These are phyloP conservation scores for Draba incana DNA, from an alignment of 345 rosid genomes.

Conservation along the genomic window DNA sequence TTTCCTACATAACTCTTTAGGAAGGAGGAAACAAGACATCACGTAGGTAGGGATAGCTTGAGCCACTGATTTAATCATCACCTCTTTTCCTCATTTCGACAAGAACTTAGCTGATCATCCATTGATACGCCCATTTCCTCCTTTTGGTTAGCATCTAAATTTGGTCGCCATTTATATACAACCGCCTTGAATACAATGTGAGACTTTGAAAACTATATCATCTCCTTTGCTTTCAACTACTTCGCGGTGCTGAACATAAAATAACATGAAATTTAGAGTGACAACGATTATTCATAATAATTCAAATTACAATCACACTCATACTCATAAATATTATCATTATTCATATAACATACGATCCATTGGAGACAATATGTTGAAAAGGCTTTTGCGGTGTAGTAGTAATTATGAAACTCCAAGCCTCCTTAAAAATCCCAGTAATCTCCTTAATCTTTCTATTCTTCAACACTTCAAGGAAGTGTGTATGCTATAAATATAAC, in stretches of 20 bases:
- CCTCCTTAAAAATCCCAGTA: neutral
- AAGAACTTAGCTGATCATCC: too few species aligned
- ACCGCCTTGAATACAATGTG: neutral
- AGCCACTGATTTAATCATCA: too few species aligned
- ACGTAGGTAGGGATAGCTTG: too few species aligned
- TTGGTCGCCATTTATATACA: neutral
- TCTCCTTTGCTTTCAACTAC: neutral
- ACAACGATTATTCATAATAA: conserved; percentile 22
- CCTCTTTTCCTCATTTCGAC: too few species aligned
- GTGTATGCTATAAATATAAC: conserved; percentile 27
- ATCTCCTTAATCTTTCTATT: conserved; percentile 1
- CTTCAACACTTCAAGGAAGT: conserved; percentile 33
- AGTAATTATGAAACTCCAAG: conserved; percentile 15
- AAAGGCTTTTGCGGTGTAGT: neutral
- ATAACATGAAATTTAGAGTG: neutral
- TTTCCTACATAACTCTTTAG: too few species aligned
- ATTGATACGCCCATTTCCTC: neutral
- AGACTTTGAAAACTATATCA: neutral
- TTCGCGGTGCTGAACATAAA: too few species aligned
- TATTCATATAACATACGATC: conserved; percentile 30
- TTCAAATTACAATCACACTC: conserved; percentile 26
- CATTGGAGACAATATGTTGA: conserved; percentile 1
- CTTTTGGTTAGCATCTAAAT: neutral
- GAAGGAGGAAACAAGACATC: too few species aligned
- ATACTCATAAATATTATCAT: conserved; percentile 22